Base-by-base conservation (phyloP, 345 rosid genomes). In the Acer yangbiense region DNA sequence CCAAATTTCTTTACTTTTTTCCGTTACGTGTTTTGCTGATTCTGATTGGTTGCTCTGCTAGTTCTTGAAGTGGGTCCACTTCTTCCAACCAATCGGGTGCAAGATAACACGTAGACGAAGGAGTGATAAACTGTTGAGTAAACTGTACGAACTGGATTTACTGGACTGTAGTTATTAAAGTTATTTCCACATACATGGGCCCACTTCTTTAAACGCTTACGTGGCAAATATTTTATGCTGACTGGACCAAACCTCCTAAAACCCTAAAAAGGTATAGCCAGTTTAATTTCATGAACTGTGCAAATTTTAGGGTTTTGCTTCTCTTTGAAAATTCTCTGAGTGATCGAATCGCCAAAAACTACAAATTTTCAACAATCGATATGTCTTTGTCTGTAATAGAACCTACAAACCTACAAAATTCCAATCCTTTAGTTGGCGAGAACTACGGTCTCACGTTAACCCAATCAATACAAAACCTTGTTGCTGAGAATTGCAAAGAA, bases 1-100 rank as follows among this genome's bases (percentile, higher is more conserved):
- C 61, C 9, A 14, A 67, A 41, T 54, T 64, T 21, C 4, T 12
- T 52, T 1, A 35, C 17, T 23, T 14, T 9, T 54, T 55, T 54
- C 8, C 54, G 5, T 57, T 72, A 81, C 92, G 92, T 88, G 89
- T 89, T 86, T 79, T 78, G 78, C 75, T 35, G 69, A 21, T 73
- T 85, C 78, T 82, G 82, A 89, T 91, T 91, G 94, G 92, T 71
- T 83, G 60, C 7, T 69, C 0, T 13, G 46, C 1, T 66, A 69
- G 69, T 73, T 66, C 57, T 3, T n/a, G 65, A 29, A 6, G 23
- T 58, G 75, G 86, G 66, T 62, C 86, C 84, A 65, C 35, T 39
- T 10, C 2, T 12, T 23, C 48, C 17, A 25, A 66, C 91, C 91
- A 89, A 86, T 89, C 39, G 78, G 72, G 52, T 84, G 76, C 68